Conservation (phyloP, 345 rosid genomes). For the Syzygium jambos region DNA sequence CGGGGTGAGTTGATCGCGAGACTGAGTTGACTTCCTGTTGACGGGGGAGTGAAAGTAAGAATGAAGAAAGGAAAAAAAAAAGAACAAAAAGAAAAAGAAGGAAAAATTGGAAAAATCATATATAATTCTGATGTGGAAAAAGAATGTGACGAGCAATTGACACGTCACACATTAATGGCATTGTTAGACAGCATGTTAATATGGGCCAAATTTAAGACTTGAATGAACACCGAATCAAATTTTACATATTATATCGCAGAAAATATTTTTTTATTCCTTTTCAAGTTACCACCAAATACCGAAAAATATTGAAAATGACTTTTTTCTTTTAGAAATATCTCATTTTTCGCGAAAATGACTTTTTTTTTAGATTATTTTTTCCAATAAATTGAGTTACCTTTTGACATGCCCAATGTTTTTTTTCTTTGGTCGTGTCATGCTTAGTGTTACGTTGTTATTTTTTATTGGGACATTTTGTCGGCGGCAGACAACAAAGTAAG, state of each 20-base stretch:
- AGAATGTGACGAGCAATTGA: rapidly evolving
- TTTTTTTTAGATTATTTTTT: no score
- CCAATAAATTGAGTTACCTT: neutral
- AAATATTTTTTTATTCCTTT: no score
- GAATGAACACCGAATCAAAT: no score
- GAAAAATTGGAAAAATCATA: neutral
- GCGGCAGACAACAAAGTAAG: neutral
- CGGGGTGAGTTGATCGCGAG: neutral
- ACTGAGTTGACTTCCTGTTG: neutral
- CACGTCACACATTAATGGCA: neutral
- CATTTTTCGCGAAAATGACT: no score
- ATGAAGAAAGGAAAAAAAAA: neutral
- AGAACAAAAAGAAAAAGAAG: rapidly evolving
- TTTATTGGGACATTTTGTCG: neutral
- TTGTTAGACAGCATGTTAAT: no score
- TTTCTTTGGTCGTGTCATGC: no score
- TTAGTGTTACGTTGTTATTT: neutral
- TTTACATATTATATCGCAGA: no score
- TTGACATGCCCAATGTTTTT: neutral
- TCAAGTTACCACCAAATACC: neutral
- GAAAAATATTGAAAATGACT: no score
- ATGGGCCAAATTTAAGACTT: no score
- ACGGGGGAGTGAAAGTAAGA: neutral
- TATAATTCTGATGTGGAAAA: neutral
- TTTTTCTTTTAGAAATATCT: no score